Evolutionary conservation across 345 rosid species (phyloP), one percentile per base, ranked within the genome.

Genomic region (Pistacia vera): DNA sequence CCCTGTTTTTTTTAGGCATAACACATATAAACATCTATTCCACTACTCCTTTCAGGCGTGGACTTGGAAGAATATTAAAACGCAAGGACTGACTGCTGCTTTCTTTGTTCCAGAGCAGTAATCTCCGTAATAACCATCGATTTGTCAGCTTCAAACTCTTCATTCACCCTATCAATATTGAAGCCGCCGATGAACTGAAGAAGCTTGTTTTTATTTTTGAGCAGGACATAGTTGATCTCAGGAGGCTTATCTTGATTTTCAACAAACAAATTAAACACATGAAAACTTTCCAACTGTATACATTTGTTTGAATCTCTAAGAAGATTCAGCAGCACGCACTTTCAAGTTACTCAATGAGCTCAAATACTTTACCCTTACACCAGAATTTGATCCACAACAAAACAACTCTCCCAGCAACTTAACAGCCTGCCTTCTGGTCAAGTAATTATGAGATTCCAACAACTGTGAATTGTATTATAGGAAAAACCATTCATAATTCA

Each of bases 401-500:
- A 52, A 52, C 17, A 52, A 11, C 2, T 49, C 54, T 49, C 54
- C 14, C 54, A 49, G 54, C 54, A 49, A 49, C 54, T 49, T 52
- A 14, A 11, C 5, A 12, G 56, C 56, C 56, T 11, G 56, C 17
- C 17, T 52, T 52, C 4, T 11, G 56, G 56, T 52, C 17, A 12
- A 11, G 56, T 52, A 11, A 16, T 12, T 52, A 2, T 52, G 16
- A 52, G 14, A 49, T 49, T 38, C 41, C 41, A 38, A 38, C 41
- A 38, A 38, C 41, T 38, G 41, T 4, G 82, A 55, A 56, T 85
- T 88, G 82, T 82, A 88, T 63, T 80, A 89, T 75, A 72, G 52
- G 57, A 88, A 85, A 75, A 88, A 88, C 89, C 89, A 85, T 22
- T 83, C 86, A 79, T 83, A 88, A 61, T 85, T 88, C 22, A 11